Base-by-base conservation (phyloP, 1,139 yeast species). In the Meyerozyma guilliermondii region DNA sequence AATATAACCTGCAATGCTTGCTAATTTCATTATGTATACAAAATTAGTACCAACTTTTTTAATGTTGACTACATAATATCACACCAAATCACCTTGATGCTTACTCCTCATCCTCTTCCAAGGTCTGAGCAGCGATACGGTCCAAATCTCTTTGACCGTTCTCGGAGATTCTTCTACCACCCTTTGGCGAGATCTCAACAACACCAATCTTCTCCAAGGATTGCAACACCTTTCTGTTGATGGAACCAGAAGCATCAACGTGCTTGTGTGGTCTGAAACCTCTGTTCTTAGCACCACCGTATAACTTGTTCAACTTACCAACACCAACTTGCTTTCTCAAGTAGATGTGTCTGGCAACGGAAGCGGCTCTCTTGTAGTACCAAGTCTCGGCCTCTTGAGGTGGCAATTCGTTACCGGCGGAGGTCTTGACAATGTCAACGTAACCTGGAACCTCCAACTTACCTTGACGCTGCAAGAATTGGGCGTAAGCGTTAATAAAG, bases 71-170 rank as follows among this genome's bases (percentile, higher is more conserved):
- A 33, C 36, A 33, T 33, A 33, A 33, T 33, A 33, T 29, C 33
- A 33, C 36, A 33, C 24, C 36, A 33, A 31, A 33, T 33, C 36
- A 11, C 36, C 36, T n/a, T 33, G 36, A 33, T 33, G 36, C 16
- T 33, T 33, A 33, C 36, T 87, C 95, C 66, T 83, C 91, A 68
- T 80, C 81, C 78, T 87, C 22, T 20, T 20, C 95, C 75, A 87
- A 83, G 72, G 96, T 88, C 81, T 91, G 97, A 72, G 96, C 96
- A 70, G 98, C 98, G 76, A 92, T 92, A 86, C 98, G 98, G 81
- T 92, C 99, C 81, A 92, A 87, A 81, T 92, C 99, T 86, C 98
- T 91, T 82, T 92, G 98, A 72, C 99, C 99, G 79, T 89, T 87
- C 75, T 89, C 97, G 56, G 98, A 86, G 83, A 92, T 87, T 80